Evolutionary conservation across 495 filamentous ascomycete species (phyloP), one percentile per base, ranked within the genome.

Genomic region (Penicillium salamii): DNA sequence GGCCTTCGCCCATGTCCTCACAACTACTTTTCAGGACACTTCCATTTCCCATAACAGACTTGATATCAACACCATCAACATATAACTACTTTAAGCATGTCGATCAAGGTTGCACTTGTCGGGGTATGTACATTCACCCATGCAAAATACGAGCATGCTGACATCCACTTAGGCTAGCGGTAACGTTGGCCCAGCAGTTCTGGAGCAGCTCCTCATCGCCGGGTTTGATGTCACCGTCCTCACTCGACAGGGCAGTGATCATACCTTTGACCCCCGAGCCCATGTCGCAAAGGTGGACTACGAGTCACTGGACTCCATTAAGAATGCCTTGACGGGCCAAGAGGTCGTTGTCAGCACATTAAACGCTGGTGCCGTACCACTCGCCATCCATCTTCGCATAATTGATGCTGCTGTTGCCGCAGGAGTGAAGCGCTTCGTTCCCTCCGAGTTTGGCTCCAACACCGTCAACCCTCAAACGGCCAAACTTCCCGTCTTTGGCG

Each of bases 381-480:
- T 26, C 5, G 49, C 53, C 1, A 55, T 52, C 0, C 80, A 87
- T 48, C 61, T 61, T 7, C 46, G 57, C 0, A 67, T 85, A 19
- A 74, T 88, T 11, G 82, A 88, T 43, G 86, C 84, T 2, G 75
- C 82, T 0, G 58, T 81, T 14, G 71, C 72, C 0, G 83, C 80
- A 1, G 75, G 77, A 12, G 81, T 88, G 3, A 70, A 76, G 59
- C 76, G 84, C 21, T 84, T 85, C 52, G 69, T 88, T 35, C 85
- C 84, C 0, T 80, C 77, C 9, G 83, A 86, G 52, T 90, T 81
- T 49, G 86, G 85, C 31, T 66, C 58, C 36, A 68, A 83, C 43
- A 66, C 66, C 1, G 49, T 71, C 42, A 72, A 84, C 38, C 57
- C 65, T 5, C 61, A 68, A 5, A 52, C 53, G 3, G 31, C 53